Evolutionary conservation across 2,329 filamentous ascomycete species (phyloP), one percentile per base, ranked within the genome.

Genomic region (Helotiales sp.): DNA sequence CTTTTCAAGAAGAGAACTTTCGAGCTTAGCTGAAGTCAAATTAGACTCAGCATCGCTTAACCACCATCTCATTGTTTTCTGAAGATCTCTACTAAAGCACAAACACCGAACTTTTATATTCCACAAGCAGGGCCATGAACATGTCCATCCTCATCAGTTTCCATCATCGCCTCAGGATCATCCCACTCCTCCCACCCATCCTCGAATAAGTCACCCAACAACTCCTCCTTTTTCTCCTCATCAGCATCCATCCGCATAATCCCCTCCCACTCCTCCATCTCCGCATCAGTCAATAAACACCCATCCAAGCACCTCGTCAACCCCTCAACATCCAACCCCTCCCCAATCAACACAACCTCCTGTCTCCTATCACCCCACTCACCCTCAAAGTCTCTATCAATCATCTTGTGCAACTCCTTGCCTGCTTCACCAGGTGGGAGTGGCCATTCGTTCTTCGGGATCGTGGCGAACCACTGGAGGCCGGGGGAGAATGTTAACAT

Each of bases 401-500:
- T 69, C n/a, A 54, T 52, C 52, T 63, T 63, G 2, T 55, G 43
- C 4, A 69, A n/a, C 10, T 60, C 66, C 11, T 4, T 37, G 17
- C 63, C 63, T 37, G 52, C 52, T 22, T 55, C 28, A 6, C 52
- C 52, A 2, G 17, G 6, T 3, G 52, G 52, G 4, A 60, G 50
- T 1, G 59, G 66, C 66, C 66, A 68, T 17, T 63, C 50, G 7
- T 62, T 45, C 47, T 20, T 24, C 34, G 61, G 57, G 24, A 69
- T 52, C 7, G 32, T 66, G 22, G 57, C 63, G 34, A 70, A 71
- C 69, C 68, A 70, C 30, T 63, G 65, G 13, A 57, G 52, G 22
- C 68, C 67, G 3, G 62, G 52, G 28, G 43, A 52, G 11, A 71
- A 52, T 22, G 80, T 82, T 49, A 82, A 68, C 77, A 82, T 82